phyloP scores from a whole-genome alignment of 768 basidiomycete genomes.

The Pholiota molesta region DNA sequence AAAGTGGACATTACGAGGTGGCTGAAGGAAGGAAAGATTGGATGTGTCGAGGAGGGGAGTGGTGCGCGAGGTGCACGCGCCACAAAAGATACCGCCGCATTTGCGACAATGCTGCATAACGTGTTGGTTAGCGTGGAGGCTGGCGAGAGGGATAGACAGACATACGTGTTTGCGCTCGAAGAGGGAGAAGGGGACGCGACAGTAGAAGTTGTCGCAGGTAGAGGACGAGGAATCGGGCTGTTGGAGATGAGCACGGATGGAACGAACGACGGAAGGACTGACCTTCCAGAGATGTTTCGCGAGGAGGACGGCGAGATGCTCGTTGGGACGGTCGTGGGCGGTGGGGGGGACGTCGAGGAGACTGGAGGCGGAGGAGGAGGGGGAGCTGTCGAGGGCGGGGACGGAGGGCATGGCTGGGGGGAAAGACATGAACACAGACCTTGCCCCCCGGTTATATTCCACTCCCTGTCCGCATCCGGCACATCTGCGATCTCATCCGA shows the following conservation, averaged over 20 bases:
- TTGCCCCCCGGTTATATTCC: slow-evolving; percentile 22
- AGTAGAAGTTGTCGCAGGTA: slow-evolving; percentile 75
- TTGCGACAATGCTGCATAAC: slow-evolving; percentile 74
- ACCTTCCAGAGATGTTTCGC: slow-evolving; percentile 79
- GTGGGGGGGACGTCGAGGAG: slow-evolving; percentile 23
- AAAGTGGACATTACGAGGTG: slow-evolving; percentile 68
- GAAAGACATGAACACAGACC: too few species aligned
- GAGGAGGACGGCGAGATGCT: slow-evolving; percentile 79
- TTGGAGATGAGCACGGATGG: slow-evolving; percentile 19
- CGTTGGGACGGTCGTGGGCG: slow-evolving; percentile 50
- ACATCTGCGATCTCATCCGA: slow-evolving; percentile 25
- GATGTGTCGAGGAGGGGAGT: slow-evolving; percentile 77
- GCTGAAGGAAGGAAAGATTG: slow-evolving; percentile 67
- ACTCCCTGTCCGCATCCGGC: slow-evolving; percentile 8
- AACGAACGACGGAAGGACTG: slow-evolving; percentile 16
- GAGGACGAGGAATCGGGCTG: slow-evolving; percentile 66
- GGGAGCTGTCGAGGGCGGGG: slow-evolving; percentile 23
- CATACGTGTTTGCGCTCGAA: slow-evolving; percentile 77
- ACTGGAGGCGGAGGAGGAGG: slow-evolving; percentile 36
- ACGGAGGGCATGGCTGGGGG: slow-evolving; percentile 15
- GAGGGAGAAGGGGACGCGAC: slow-evolving; percentile 64
- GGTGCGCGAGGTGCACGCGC: slow-evolving; percentile 56
- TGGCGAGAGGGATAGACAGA: slow-evolving; percentile 19
- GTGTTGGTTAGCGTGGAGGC: slow-evolving; percentile 17
- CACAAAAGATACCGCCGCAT: slow-evolving; percentile 80